Base-by-base conservation (phyloP, 192 early-diverging fungal species). In the Funneliformis mosseae region DNA sequence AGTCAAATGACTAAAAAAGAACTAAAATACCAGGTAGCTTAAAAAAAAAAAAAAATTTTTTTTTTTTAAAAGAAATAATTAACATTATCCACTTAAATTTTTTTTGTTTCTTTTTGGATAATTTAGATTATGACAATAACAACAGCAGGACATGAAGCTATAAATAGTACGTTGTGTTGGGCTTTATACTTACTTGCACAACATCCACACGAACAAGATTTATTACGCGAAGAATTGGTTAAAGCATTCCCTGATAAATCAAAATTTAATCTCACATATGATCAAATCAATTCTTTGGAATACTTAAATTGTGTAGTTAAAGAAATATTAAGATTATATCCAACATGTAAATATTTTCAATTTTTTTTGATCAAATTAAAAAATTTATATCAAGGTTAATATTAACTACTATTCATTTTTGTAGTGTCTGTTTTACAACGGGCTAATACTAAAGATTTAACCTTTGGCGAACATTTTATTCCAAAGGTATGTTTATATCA, bases 101-200 rank as follows among this genome's bases (percentile, higher is more conserved):
- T 2, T 70, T 21, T 42, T 70, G 1, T 41, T 70, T 42, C n/a
- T 41, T 4, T 1, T 70, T 33, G 33, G 33, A 21, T 42, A 42
- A 21, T 7, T 42, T 39, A 70, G 28, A 41, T 42, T n/a, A 38
- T 69, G 67, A 69, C 68, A 70, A 4, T 70, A 16, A 12, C 42
- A n/a, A n/a, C 39, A 16, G 90, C 90, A 16, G 90, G 90, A 21
- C 90, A 91, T 71, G 89, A 90, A 82, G 90, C 90, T 4, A 90
- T 89, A 0, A 84, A 83, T 28, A 82, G 86, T 7, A 79, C 86
- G 0, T 66, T 87, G 12, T 85, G 83, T 14, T 91, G 89, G 89
- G 83, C 86, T 71, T 82, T 91, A 42, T 83, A 88, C 68, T 77
- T 89, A 50, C 81, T 91, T 28, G 87, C 90, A 25, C 74, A 82